Base-by-base conservation (phyloP, 768 basidiomycete species). In the Thelephora aurantiotincta region DNA sequence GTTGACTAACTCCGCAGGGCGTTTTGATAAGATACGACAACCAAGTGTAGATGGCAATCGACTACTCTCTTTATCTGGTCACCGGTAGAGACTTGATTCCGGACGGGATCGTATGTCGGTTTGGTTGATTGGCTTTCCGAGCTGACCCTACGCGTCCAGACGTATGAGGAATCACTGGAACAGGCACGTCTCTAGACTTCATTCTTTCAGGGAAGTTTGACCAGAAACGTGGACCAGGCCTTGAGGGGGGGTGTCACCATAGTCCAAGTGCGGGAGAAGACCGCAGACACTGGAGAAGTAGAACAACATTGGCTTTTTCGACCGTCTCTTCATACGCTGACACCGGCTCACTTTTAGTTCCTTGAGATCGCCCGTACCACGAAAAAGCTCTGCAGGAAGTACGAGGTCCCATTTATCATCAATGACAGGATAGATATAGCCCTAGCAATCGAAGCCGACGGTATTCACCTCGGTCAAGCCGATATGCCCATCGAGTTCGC, bases 341-440 rank as follows among this genome's bases (percentile, higher is more conserved):
- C 43, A 16, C 35, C 44, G 44, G 44, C 11, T 20, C 35, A 19
- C 44, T 43, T 18, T 37, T 45, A 92, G 85, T 92, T 94, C 57
- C 72, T 90, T 48, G 68, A 78, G 49, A 71, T 93, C 48, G 91
- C 91, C 0, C 59, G 58, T 42, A 66, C 69, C 53, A 82, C 78
- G 13, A 87, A 91, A 59, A 67, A 55, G 14, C 62, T 97, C 5
- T 91, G 87, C 56, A 72, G 77, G 52, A 73, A 72, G 63, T 83
- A 89, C 69, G 69, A 74, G 36, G 74, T 94, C 23, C 91, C 90
- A 0, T 65, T 96, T 4, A 68, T 97, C 50, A 85, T 97, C 63
- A 89, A 91, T 58, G 85, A 88, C 61, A 77, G 90, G 11, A 68
- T 94, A 49, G 93, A 96, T 56, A 77, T 97, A 19, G 88, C 85